phyloP scores from a whole-genome alignment of 371 early-diverging fungal species.

The Parasitella parasitica region DNA sequence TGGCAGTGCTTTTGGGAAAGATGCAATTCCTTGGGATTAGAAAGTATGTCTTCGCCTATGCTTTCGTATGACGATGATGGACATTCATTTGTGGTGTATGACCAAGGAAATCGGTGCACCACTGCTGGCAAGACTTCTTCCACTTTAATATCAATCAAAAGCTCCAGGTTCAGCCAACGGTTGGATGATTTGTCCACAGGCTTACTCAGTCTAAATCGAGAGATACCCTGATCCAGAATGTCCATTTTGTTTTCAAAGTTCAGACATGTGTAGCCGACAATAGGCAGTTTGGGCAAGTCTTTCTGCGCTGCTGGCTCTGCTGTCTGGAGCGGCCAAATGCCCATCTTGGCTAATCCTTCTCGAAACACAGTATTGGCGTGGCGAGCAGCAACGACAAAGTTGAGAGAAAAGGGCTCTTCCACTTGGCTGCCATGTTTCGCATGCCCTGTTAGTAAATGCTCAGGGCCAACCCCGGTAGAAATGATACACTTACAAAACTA shows the following conservation, averaged over 20 bases:
- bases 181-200: constrained; percentile 3
- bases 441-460: no score
- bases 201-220: constrained; percentile 16
- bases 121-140: constrained; percentile 14
- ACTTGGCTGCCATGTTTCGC: constrained; percentile 23
- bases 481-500: constrained; percentile 14
- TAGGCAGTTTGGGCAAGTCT: neutral
- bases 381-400: constrained; percentile 22
- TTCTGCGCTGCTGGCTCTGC: neutral
- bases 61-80: neutral
- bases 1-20: constrained; percentile 17
- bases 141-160: constrained; percentile 21
- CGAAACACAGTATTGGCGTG: constrained; percentile 18
- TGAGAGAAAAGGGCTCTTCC: constrained; percentile 21
- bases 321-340: neutral
- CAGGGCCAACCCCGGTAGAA: no score
- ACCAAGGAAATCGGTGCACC: constrained; percentile 22
- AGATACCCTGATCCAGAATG: constrained; percentile 16
- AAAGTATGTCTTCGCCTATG: neutral
- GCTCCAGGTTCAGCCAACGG: constrained; percentile 18
- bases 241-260: constrained; percentile 20
- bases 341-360: constrained; percentile 18
- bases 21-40: neutral
- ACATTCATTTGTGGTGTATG: neutral
- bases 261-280: constrained; percentile 10